phyloP scores from a whole-genome alignment of 1,139 yeast genomes.

The Lodderomyces elongisporus region DNA sequence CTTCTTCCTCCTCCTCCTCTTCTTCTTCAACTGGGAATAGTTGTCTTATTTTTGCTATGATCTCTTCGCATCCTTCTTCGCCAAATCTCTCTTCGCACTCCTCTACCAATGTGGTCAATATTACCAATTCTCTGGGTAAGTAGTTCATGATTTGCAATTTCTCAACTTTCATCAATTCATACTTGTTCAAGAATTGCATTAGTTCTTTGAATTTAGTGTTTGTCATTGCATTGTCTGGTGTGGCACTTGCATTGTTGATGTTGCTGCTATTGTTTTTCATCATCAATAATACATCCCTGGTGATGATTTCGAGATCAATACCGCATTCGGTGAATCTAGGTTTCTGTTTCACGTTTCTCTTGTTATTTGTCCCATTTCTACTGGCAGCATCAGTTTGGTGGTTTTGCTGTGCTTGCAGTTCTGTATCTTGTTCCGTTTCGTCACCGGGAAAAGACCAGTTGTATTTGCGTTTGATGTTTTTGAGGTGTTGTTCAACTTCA shows the following conservation, averaged over 20 bases:
- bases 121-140: constrained; percentile 75
- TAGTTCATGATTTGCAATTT: constrained; percentile 77
- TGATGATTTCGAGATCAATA: constrained; percentile 56
- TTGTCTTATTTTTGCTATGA: constrained; percentile 46
- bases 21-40: constrained; percentile 44
- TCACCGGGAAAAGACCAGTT: constrained; percentile 43
- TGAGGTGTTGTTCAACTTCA: constrained; percentile 63
- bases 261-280: constrained; percentile 41
- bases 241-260: too few relatives aligned
- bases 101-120: constrained; percentile 73
- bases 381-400: constrained; percentile 16
- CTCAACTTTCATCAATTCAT: constrained; percentile 73
- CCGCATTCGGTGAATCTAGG: constrained; percentile 44
- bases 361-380: constrained; percentile 18
- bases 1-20: constrained; percentile 32
- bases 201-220: constrained; percentile 49
- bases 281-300: constrained; percentile 56
- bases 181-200: constrained; percentile 47
- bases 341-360: constrained; percentile 27
- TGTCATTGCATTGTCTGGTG: constrained; percentile 37
- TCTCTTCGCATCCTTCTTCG: constrained; percentile 54
- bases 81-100: constrained; percentile 84
- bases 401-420: constrained; percentile 16
- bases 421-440: constrained; percentile 19
- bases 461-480: constrained; percentile 44